Evolutionary conservation across 2,329 filamentous ascomycete species (phyloP), one percentile per base, ranked within the genome.

Genomic region (Tothia fuscella): DNA sequence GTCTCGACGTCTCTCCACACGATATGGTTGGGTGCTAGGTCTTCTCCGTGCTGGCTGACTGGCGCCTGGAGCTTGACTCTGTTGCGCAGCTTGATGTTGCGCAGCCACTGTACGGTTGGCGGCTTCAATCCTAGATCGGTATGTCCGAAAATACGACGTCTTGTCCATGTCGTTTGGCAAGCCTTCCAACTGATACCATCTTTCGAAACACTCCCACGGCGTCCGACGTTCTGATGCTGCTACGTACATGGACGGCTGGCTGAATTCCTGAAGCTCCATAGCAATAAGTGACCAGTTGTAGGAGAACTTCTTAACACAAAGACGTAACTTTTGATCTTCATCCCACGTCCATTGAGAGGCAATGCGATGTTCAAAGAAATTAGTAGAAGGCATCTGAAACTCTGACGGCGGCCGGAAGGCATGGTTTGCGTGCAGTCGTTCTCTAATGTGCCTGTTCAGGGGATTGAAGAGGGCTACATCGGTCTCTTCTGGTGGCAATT

Each of bases 251-350:
- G 86, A 93, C 40, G 76, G 77, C 13, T 81, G 72, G n/a, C 41
- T 43, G 17, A 41, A 36, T 5, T 16, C 17, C 2, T 77, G 72
- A 41, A 96, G 66, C 46, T 89, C 80, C 51, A 76, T 83, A 1
- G 88, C 84, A 41, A 96, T 94, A 4, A 98, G 69, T 3, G 87
- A 93, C 91, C 91, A 98, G 53, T 98, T 98, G 66, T 95, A 96
- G 0, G 86, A 86, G 55, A 91, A 93, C 48, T 96, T 86, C 51
- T 86, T 82, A 14, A 95, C 91, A 30, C 93, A 70, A 34, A 71
- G 73, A 41, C 84, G 80, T 5, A 98, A 68, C 59, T 93, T 86
- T 51, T 96, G 88, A 50, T 98, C 91, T 57, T 98, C 91, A 3
- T 80, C 70, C 55, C 77, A 73, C 0, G 86, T 85, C 91, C 91